Conservation (phyloP, 805 yeast genomes). For the Saturnispora mendoncae region DNA sequence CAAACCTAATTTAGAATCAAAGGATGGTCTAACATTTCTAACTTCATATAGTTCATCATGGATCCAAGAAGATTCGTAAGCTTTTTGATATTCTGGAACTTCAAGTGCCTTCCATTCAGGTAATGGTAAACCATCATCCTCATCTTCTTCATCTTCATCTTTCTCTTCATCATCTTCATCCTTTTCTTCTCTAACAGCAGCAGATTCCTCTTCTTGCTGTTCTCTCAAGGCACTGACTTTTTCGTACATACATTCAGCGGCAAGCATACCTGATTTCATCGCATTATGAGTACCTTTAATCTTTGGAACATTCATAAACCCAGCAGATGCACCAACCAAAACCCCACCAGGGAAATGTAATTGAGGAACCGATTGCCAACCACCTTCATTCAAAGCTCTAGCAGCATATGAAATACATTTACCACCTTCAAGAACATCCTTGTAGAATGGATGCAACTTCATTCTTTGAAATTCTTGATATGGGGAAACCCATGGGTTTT, state of each 20-base stretch:
- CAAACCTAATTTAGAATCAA: conserved; percentile 64
- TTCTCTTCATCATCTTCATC: conserved; percentile 34
- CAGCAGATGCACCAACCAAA: conserved; percentile 91
- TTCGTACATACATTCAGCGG: conserved; percentile 73
- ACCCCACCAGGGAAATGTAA: conserved; percentile 94
- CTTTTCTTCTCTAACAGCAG: conserved; percentile 18
- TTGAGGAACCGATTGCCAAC: conserved; percentile 85
- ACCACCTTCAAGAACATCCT: conserved; percentile 71
- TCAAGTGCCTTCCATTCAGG: conserved; percentile 38
- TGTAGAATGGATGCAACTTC: conserved; percentile 86
- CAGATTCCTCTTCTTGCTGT: conserved; percentile 32
- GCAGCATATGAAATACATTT: conserved; percentile 93
- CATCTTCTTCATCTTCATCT: conserved; percentile 33
- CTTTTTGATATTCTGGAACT: conserved; percentile 51
- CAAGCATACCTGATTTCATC: conserved; percentile 89
- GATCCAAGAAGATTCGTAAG: conserved; percentile 75
- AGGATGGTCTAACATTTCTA: conserved; percentile 89
- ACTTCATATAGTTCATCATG: conserved; percentile 73
- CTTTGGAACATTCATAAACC: conserved; percentile 94
- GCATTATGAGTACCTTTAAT: conserved; percentile 98
- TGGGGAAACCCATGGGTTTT: conserved; percentile 92
- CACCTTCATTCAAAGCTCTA: conserved; percentile 95
- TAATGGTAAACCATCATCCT: conserved; percentile 29
- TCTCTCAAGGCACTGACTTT: conserved; percentile 39
- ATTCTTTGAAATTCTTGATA: conserved; percentile 91